These are phyloP conservation scores for Codiaeum variegatum DNA, from an alignment of 441 rosid species.

Conservation along the genomic window DNA sequence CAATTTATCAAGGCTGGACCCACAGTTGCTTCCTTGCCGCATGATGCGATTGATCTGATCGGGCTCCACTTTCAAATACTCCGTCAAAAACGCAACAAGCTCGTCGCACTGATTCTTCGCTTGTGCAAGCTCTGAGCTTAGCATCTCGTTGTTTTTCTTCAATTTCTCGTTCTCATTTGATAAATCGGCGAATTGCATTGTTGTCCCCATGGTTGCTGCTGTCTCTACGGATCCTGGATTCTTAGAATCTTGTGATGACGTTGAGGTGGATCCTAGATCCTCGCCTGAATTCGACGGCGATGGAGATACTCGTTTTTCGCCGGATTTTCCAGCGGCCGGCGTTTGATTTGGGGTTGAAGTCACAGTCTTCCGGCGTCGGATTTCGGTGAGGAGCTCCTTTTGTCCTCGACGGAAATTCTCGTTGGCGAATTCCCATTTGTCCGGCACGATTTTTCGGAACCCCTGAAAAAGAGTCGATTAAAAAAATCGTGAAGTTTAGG, in stretches of 20 bases:
- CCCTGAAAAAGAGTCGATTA: constrained; percentile 72
- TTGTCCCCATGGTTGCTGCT: constrained; percentile 15
- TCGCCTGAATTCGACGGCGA: constrained; percentile 55
- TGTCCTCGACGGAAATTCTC: constrained; percentile 69
- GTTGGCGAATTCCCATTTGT: constrained; percentile 94
- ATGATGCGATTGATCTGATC: constrained; percentile 66
- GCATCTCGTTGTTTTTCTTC: constrained; percentile 57
- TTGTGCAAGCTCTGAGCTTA: constrained; percentile 79
- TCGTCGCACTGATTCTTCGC: constrained; percentile 83
- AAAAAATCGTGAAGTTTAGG: no score
- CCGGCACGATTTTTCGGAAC: constrained; percentile 81
- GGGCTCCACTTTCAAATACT: constrained; percentile 57
- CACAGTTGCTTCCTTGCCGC: constrained; percentile 34
- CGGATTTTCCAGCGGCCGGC: constrained; percentile 27
- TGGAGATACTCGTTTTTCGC: constrained; percentile 29
- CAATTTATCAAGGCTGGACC: constrained; percentile 24
- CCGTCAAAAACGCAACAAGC: constrained; percentile 53
- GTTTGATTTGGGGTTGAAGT: constrained; percentile 19
- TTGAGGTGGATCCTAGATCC: constrained; percentile 49
- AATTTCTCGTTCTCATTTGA: constrained; percentile 77
- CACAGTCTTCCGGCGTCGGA: constrained; percentile 70
- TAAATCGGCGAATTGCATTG: constrained; percentile 41
- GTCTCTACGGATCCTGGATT: constrained; percentile 43
- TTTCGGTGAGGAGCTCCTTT: constrained; percentile 56
- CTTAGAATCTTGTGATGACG: constrained; percentile 45